Evolutionary conservation across 768 basidiomycete species (phyloP).

Genomic region (Suillus paluster): DNA sequence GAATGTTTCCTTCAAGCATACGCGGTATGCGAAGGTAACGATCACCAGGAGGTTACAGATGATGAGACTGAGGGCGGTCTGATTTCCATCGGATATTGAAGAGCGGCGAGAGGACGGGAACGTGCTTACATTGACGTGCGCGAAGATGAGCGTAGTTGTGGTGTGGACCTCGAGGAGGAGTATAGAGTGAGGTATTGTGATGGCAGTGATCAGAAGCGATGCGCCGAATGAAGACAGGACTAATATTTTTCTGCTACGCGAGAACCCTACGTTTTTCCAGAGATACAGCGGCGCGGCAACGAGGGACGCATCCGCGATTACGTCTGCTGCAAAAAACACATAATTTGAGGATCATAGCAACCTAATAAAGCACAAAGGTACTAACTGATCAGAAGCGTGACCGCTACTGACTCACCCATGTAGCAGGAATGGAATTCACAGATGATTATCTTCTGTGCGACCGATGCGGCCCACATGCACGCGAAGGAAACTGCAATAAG

Average conservation of each 20-base stretch:
- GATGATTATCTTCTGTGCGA: neutral
- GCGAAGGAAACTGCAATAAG: neutral
- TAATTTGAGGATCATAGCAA: too few relatives aligned
- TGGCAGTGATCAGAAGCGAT: too few relatives aligned
- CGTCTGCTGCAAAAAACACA: too few relatives aligned
- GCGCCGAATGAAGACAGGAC: too few relatives aligned
- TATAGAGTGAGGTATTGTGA: too few relatives aligned
- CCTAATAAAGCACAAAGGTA: neutral
- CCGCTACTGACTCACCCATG: neutral
- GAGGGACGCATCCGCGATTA: too few relatives aligned
- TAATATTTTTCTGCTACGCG: too few relatives aligned
- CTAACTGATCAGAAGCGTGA: neutral
- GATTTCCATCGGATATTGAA: neutral
- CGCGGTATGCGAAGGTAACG: constrained; percentile 1
- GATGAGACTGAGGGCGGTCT: neutral
- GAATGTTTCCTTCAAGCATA: neutral
- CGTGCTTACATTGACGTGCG: neutral
- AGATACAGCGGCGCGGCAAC: too few relatives aligned
- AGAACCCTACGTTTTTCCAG: too few relatives aligned
- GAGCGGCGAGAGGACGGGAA: neutral
- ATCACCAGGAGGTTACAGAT: constrained; percentile 6
- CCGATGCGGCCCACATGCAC: neutral
- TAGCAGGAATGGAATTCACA: neutral
- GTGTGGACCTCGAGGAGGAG: too few relatives aligned
- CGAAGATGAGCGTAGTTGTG: too few relatives aligned